phyloP scores from a whole-genome alignment of 108 stramenopile species.

The Cyclotella baltica region DNA sequence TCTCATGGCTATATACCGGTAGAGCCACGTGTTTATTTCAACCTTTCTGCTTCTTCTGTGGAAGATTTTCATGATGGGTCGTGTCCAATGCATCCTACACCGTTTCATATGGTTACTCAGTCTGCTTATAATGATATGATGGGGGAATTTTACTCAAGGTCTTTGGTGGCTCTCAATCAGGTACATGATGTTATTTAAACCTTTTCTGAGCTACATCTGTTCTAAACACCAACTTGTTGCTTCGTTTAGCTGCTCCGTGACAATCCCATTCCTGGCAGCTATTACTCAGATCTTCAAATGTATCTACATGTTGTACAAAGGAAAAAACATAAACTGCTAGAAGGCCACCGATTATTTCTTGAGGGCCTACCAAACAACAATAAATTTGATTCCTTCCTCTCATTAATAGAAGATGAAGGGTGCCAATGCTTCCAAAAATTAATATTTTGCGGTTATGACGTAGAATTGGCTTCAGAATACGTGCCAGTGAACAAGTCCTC shows the following conservation, averaged over 20 bases:
- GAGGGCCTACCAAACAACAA: slow-evolving; percentile 32
- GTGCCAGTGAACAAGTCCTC: neutral
- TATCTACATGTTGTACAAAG: slow-evolving; percentile 31
- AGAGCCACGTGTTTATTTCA: slow-evolving; percentile 40
- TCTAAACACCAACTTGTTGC: neutral
- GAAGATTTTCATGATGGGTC: neutral
- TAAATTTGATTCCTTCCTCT: slow-evolving; percentile 27
- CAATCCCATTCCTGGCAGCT: slow-evolving; percentile 20
- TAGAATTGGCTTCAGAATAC: slow-evolving; percentile 2
- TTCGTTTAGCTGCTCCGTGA: neutral
- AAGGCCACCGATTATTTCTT: slow-evolving; percentile 48
- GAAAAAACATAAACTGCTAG: slow-evolving; percentile 8
- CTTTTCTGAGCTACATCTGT: neutral
- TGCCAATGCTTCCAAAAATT: slow-evolving; percentile 49
- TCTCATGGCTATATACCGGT: slow-evolving; percentile 18
- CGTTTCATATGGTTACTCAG: slow-evolving; percentile 46
- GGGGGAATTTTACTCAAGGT: slow-evolving; percentile 55
- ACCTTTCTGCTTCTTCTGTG: slow-evolving; percentile 28
- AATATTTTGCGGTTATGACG: slow-evolving; percentile 53
- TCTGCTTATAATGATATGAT: slow-evolving; percentile 57
- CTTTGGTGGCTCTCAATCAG: slow-evolving; percentile 34
- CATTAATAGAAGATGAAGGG: slow-evolving; percentile 18
- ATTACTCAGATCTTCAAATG: slow-evolving; percentile 27
- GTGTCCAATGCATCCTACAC: slow-evolving; percentile 35
- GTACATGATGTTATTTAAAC: neutral